Evolutionary conservation across 2,329 filamentous ascomycete species (phyloP), one percentile per base, ranked within the genome.

Genomic region (Cytospora paraplurivora): DNA sequence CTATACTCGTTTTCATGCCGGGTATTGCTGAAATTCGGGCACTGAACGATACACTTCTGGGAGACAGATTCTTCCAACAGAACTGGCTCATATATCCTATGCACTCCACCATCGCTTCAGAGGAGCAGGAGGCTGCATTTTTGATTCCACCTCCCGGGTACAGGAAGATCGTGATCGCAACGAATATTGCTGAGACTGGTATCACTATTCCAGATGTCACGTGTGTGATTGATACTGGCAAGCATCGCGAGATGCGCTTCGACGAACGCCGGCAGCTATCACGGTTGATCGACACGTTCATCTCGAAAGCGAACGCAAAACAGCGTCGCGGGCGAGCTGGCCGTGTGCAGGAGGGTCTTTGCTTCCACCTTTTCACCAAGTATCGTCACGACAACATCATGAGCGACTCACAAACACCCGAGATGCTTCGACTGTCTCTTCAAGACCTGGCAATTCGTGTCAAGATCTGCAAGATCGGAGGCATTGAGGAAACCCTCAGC

Each of bases 171-270:
- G 94, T 99, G 1, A 84, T 99, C 61, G 93, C 95, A 1, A 99
- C 95, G 15, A 99, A 99, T 72, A 99, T 99, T 74, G 95, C 95
- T 5, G 95, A 99, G 75, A 99, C 95, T 0, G 95, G 95, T 79
- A 97, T 99, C 72, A 99, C 95, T 0, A 99, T 99, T 68, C 95
- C 95, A 1, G 95, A 99, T 73, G 92, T 99, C 35, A 98, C 95
- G 0, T 97, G 93, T 70, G 95, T 99, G 53, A 90, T 99, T 64
- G 95, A 99, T 75, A 93, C 93, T 0, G 95, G 95, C 62, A 98
- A 97, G 76, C 94, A 98, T 76, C 93, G 96, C 68, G 94, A 97
- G 76, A 97, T 97, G 94, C 84, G 94, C 34, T 98, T 96, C 70
- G 94, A 99, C 72, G 95, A 99, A 77, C 87, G 91, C 62, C 85